phyloP scores from a whole-genome alignment of 345 rosid species.

The Acer campestre region DNA sequence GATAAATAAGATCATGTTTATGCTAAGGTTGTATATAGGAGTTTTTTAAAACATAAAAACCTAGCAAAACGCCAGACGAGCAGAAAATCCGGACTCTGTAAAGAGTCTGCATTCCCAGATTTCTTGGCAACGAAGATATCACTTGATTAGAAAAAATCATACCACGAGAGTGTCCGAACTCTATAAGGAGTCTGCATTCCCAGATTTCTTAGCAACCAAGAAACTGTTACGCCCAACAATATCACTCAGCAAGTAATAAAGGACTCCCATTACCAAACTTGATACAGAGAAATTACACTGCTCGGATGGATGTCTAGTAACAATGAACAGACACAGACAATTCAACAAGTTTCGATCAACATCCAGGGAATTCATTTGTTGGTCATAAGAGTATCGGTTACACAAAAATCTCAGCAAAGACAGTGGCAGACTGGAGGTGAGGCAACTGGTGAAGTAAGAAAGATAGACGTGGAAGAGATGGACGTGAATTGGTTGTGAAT shows the following conservation, averaged over 20 bases:
- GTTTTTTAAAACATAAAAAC: no score
- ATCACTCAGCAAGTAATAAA: not conserved
- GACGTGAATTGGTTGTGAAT: not conserved
- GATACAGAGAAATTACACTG: not conserved
- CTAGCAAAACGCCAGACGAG: no score
- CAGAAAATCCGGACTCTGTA: not conserved
- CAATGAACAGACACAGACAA: no score
- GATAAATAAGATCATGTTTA: not conserved
- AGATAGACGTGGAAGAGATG: not conserved
- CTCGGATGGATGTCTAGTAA: no score
- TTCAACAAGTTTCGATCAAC: no score
- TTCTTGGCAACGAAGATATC: not conserved
- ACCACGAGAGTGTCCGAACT: no score
- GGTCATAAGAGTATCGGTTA: not conserved
- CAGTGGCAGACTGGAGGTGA: not conserved
- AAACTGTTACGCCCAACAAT: not conserved
- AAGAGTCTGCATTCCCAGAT: not conserved
- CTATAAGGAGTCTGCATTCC: not conserved
- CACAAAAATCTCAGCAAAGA: not conserved
- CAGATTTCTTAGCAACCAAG: not conserved
- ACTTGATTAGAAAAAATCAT: no score
- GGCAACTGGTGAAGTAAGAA: no score
- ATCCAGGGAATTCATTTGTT: not conserved
- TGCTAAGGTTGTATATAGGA: no score
- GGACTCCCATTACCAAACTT: not conserved